phyloP scores from a whole-genome alignment of 139 green algal genomes.

The Yamagishiella unicocca region DNA sequence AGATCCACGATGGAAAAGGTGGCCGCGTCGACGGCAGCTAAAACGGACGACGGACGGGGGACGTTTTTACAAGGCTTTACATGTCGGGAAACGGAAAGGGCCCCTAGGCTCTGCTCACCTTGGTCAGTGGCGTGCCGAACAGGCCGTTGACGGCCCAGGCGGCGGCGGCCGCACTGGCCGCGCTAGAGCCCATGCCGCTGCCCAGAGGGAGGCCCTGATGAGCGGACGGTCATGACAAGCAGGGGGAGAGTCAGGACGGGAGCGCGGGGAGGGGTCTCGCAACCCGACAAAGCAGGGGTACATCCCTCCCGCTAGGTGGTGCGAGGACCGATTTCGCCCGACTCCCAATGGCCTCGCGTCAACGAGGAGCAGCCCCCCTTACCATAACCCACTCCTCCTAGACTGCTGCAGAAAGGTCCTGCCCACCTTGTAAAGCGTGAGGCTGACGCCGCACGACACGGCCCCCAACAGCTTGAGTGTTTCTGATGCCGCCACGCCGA shows the following conservation, averaged over 20 bases:
- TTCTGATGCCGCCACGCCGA: constrained; percentile 92
- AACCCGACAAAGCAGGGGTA: too few relatives aligned
- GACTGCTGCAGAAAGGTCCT: background rate
- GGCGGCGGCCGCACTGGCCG: constrained; percentile 91
- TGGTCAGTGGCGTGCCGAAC: constrained; percentile 88
- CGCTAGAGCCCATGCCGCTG: constrained; percentile 91
- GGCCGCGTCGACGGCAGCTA: background rate
- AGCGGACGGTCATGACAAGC: too few relatives aligned
- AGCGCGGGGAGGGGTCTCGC: too few relatives aligned
- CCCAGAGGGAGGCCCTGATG: constrained; percentile 94
- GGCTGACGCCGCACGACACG: constrained; percentile 80
- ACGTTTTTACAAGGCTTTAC: too few relatives aligned
- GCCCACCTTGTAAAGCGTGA: constrained; percentile 89
- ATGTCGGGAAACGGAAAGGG: too few relatives aligned
- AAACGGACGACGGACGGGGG: background rate
- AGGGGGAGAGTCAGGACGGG: too few relatives aligned
- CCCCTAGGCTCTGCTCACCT: constrained; percentile 53
- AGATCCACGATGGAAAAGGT: too few relatives aligned
- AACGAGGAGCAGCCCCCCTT: background rate
- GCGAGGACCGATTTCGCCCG: too few relatives aligned
- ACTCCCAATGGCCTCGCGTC: too few relatives aligned
- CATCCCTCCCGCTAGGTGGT: too few relatives aligned
- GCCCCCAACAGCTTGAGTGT: constrained; percentile 86
- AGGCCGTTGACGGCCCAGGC: constrained; percentile 92
- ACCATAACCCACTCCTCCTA: background rate